These are phyloP conservation scores for Diaporthe sp. DNA, from an alignment of 2,329 filamentous ascomycete species.

Conservation along the genomic window DNA sequence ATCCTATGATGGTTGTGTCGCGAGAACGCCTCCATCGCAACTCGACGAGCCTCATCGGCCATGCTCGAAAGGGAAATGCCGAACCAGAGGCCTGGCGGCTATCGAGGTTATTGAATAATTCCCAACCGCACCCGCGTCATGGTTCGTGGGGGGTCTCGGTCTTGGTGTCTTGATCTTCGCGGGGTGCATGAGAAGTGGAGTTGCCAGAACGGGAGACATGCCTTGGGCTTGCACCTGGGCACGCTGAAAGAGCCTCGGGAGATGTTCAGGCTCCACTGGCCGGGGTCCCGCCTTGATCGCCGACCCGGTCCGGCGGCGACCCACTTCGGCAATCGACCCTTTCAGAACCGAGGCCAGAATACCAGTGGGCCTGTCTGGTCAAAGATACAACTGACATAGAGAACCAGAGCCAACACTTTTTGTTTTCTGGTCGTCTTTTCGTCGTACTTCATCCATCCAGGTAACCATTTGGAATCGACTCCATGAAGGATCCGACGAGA, in stretches of 20 bases:
- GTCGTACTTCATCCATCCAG: neutral
- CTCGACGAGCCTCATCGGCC: conserved; percentile 22
- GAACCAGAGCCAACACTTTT: neutral
- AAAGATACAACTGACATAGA: neutral
- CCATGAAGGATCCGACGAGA: neutral
- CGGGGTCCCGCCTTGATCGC: conserved; percentile 19
- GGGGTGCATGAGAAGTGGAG: conserved; percentile 33
- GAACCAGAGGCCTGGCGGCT: conserved; percentile 8
- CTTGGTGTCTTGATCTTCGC: conserved; percentile 10
- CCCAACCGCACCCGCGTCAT: conserved; percentile 16
- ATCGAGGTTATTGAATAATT: conserved; percentile 10
- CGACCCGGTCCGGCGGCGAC: conserved; percentile 26
- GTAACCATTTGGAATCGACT: neutral
- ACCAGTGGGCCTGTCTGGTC: neutral
- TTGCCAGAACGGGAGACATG: neutral
- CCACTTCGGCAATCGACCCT: conserved; percentile 19
- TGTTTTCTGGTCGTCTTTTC: neutral
- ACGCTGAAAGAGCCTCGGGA: neutral
- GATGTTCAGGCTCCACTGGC: conserved; percentile 15
- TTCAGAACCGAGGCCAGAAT: neutral
- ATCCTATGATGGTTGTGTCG: conserved; percentile 15
- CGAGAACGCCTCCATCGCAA: conserved; percentile 1
- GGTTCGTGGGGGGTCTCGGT: conserved; percentile 15
- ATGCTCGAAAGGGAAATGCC: conserved; percentile 10
- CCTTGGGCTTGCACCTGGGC: neutral